phyloP scores from a whole-genome alignment of 2,329 filamentous ascomycete species.

The Myriosclerotinia curreyana region DNA sequence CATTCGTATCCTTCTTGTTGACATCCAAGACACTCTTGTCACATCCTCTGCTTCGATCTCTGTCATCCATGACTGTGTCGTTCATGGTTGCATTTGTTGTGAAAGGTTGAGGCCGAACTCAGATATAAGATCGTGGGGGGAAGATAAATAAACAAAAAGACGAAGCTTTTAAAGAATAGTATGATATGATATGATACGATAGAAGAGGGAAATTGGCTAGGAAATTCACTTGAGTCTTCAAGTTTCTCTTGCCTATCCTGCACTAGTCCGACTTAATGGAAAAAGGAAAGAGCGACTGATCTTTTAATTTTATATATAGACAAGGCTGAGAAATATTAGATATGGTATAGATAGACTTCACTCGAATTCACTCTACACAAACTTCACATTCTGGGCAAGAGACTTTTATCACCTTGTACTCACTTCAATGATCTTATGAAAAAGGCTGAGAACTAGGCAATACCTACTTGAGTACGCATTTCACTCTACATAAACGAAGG shows the following conservation, averaged over 20 bases:
- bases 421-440: background rate
- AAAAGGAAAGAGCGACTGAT: background rate
- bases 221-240: background rate
- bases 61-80: background rate
- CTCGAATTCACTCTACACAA: too few relatives aligned
- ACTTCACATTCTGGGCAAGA: too few relatives aligned
- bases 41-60: background rate
- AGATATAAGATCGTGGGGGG: background rate
- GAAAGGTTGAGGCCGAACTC: background rate
- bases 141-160: background rate
- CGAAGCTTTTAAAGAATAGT: background rate
- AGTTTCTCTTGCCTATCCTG: background rate
- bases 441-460: background rate
- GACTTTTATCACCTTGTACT: too few relatives aligned
- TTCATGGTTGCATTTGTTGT: background rate
- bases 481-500: background rate
- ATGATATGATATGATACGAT: too few relatives aligned
- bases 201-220: background rate
- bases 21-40: background rate
- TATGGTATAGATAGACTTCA: too few relatives aligned
- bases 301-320: too few relatives aligned
- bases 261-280: background rate
- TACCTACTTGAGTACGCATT: background rate
- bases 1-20: background rate
- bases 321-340: too few relatives aligned